Conservation (phyloP, 169 alveolate genomes). For the Cryptosporidium xiaoi region DNA sequence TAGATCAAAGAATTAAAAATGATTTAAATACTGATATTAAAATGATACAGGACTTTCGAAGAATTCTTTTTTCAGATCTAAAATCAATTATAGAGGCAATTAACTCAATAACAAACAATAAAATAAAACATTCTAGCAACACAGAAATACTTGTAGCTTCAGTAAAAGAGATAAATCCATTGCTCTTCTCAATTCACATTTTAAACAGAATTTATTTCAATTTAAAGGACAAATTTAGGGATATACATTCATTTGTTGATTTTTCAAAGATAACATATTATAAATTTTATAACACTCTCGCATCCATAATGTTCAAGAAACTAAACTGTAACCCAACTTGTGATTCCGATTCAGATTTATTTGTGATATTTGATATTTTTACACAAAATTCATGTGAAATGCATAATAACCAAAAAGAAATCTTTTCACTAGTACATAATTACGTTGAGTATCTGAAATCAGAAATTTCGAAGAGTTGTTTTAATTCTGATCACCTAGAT, state of each 20-base stretch:
- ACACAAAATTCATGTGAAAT: slow-evolving; percentile 5
- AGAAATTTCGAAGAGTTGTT: neutral
- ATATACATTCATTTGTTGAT: slow-evolving; percentile 1
- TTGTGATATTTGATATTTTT: slow-evolving; percentile 25
- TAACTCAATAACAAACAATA: neutral
- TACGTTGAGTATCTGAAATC: neutral
- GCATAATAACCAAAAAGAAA: slow-evolving; percentile 4
- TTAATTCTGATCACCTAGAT: neutral
- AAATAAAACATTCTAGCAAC: slow-evolving; percentile 5
- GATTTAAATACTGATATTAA: slow-evolving; percentile 15
- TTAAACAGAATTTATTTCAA: slow-evolving; percentile 26
- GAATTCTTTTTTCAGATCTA: slow-evolving; percentile 61
- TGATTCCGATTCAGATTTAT: slow-evolving; percentile 63
- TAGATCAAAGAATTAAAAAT: neutral
- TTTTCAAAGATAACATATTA: neutral
- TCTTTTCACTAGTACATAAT: neutral
- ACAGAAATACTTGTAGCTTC: slow-evolving; percentile 13
- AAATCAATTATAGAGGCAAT: slow-evolving; percentile 32
- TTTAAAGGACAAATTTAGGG: neutral
- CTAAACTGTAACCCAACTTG: neutral
- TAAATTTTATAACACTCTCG: neutral
- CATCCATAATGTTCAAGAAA: neutral
- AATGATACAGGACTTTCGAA: slow-evolving; percentile 63
- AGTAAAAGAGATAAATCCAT: slow-evolving; percentile 5
- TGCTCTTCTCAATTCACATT: slow-evolving; percentile 5